phyloP scores from a whole-genome alignment of 139 green algal species.

The Tetradesmus obliquus region DNA sequence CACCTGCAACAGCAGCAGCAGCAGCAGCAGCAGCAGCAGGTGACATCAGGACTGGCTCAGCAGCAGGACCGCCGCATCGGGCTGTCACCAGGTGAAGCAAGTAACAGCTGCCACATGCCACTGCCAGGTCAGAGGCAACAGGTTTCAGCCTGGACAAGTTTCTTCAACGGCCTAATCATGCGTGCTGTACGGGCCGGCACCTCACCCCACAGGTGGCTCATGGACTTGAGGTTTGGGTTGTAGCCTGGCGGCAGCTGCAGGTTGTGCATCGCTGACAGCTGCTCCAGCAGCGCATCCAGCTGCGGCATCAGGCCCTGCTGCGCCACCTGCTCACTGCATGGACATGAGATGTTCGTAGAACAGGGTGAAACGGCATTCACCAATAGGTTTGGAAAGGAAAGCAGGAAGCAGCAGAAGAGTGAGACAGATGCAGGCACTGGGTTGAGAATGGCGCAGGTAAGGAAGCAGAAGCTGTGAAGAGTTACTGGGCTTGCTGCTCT shows the following conservation, averaged over 20 bases:
- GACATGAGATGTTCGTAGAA: neutral
- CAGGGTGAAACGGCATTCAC: too few species aligned
- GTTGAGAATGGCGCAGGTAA: neutral
- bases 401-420: neutral
- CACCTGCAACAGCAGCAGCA: slow-evolving; percentile 1
- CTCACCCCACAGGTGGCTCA: slow-evolving; percentile 33
- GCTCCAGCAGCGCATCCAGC: neutral
- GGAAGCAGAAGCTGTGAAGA: too few species aligned
- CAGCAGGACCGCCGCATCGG: neutral
- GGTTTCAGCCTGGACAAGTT: too few species aligned
- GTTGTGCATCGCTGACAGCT: slow-evolving; percentile 6
- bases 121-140: too few species aligned
- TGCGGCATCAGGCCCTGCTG: slow-evolving; percentile 20
- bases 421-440: neutral
- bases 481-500: too few species aligned
- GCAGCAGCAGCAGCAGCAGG: neutral
- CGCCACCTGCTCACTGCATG: slow-evolving; percentile 10
- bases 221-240: slow-evolving; percentile 30
- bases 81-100: too few species aligned
- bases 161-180: too few species aligned
- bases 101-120: too few species aligned
- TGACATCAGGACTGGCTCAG: neutral
- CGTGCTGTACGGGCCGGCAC: neutral
- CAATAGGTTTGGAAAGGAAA: neutral
- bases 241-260: slow-evolving; percentile 14